These are phyloP conservation scores for Cordyceps javanica DNA, from an alignment of 2,329 filamentous ascomycete genomes.

Conservation along the genomic window DNA sequence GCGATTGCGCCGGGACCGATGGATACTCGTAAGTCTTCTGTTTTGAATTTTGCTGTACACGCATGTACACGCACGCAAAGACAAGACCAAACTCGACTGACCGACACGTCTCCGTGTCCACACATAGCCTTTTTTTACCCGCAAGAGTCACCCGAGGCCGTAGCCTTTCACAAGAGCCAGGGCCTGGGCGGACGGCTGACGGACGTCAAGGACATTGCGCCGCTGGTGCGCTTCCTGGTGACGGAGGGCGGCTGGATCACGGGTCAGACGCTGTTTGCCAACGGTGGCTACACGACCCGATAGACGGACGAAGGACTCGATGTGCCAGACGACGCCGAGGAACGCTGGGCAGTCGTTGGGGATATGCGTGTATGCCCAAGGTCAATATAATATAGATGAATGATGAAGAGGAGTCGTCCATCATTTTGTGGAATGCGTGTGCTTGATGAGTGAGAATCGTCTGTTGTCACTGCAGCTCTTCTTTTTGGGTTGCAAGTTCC, in stretches of 20 bases:
- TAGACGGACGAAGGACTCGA: conserved; percentile 17
- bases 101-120: too few species aligned
- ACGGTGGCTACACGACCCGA: conserved; percentile 40
- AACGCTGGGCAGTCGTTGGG: too few species aligned
- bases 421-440: neutral
- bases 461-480: neutral
- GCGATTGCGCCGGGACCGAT: conserved; percentile 32
- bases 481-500: too few species aligned
- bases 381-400: neutral
- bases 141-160: conserved; percentile 35
- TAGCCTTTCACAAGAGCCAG: conserved; percentile 38
- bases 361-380: neutral
- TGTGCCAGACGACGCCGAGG: too few species aligned
- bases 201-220: conserved; percentile 38
- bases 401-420: neutral
- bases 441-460: neutral
- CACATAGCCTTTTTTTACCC: conserved; percentile 42
- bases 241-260: conserved; percentile 40
- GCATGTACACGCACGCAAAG: too few species aligned
- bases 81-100: too few species aligned
- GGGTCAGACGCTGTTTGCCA: conserved; percentile 42
- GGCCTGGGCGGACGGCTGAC: conserved; percentile 36
- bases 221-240: conserved; percentile 36
- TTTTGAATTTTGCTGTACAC: too few species aligned
- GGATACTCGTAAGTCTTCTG: conserved; percentile 30